Base-by-base conservation (phyloP, 768 basidiomycete species). In the Podaxis sp. region DNA sequence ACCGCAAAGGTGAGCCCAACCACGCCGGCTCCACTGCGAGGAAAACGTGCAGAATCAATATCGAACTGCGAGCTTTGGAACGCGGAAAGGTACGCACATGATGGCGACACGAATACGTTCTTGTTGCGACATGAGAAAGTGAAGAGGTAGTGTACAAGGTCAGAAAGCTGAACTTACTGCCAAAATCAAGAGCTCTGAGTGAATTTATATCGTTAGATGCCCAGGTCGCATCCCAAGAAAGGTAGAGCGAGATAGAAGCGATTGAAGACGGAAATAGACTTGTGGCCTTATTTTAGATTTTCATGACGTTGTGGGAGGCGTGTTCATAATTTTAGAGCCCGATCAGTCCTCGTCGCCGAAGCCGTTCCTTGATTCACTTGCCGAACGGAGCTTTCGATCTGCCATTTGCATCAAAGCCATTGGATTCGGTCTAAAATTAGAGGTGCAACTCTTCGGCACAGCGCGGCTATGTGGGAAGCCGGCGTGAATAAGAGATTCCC, bases 21-120 rank as follows among this genome's bases (percentile, higher is more conserved):
- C 15, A 80, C 73, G 8, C 79, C 80, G 2, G 78, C 79, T 8
- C 79, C 79, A 22, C 80, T 80, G 55, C 1, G 17, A 12, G 2
- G 36, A 26, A 11, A 13, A 12, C 13, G 26, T 19, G 15, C 4
- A 26, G 13, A 15, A 8, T 15, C n/a, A 59, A 36, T 12, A 49
- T 2, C 13, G 22, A 22, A 15, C 22, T 17, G 5, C 22, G 11
- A 24, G 7, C 4, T 13, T 17, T 13, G 6, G 48, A 39, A 26
- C 24, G 11, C 24, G 2, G 33, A 55, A 28, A 8, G 24, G 33
- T 39, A 51, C 57, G 22, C 28, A 59, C 58, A 59, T 39, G 26
- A 59, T 59, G 13, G 58, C 58, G 30, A 59, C 49, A 4, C 49
- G 58, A 2, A 59, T 52, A 22, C 58, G 58, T n/a, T 59, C 49